Base-by-base conservation (phyloP, 345 rosid species). In the Lepidium africanum region DNA sequence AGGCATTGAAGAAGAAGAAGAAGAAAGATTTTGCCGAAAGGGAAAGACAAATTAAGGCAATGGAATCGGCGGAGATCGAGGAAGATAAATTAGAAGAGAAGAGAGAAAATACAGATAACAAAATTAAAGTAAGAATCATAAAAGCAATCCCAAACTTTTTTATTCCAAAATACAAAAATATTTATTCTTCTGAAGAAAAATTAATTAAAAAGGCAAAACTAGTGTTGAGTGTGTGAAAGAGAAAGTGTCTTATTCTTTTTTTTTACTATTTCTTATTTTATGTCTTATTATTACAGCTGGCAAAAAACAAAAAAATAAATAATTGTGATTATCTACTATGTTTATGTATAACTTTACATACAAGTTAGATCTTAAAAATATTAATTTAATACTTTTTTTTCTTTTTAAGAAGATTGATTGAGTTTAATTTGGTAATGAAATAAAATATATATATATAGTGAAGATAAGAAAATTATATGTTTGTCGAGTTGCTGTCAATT, bases 21-120 rank as follows among this genome's bases (percentile, higher is more conserved):
- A 21, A 21, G n/a, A 59, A 15, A 10, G 45, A 0, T 14, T 41
- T 7, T 30, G 38, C 6, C 6, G 55, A 66, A 51, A 67, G 36
- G 48, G 52, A 54, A 10, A 65, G 63, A 50, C 36, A 61, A 33
- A 53, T 68, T 45, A n/a, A 45, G 78, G 45, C 19, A 52, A 67
- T 12, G 38, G 64, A 74, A 74, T 37, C 78, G 78, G 69, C 73
- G 69, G 73, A 67, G 73, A 74, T 74, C 36, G 63, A 67, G 77
- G 77, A 54, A 43, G 74, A 70, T 60, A 6, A 62, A 58, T 14
- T 30, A 6, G 33, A 30, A 5, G 33, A 58, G 64, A 59, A 49
- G 47, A 7, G 33, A 47, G 6, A 21, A n/a, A 46, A 19, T 19
- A 56, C 52, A 40, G 53, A 61, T 21, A 9, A 6, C 10, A 40